phyloP scores from a whole-genome alignment of 345 rosid species.

The Eucalyptus globulus region DNA sequence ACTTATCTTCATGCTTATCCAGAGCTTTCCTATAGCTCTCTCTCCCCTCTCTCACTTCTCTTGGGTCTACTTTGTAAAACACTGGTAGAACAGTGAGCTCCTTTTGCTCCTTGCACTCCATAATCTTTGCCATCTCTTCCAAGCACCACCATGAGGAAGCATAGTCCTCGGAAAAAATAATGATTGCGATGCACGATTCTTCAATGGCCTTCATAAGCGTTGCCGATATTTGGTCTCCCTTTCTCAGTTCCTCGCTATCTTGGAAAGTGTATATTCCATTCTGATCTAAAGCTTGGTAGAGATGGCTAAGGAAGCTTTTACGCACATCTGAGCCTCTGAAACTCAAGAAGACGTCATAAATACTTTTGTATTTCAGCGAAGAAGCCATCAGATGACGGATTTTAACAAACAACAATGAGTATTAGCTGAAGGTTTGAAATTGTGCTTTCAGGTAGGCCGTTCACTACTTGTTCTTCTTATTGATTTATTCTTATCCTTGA shows the following conservation, averaged over 20 bases:
- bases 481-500: background rate
- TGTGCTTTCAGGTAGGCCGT: background rate
- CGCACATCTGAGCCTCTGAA: rapidly evolving
- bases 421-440: background rate
- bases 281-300: background rate
- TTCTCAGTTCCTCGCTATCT: background rate
- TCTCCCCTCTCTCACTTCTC: background rate
- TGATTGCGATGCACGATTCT: background rate
- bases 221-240: rapidly evolving
- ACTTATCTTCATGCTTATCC: background rate
- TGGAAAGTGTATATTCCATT: background rate
- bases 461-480: background rate
- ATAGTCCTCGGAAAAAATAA: rapidly evolving
- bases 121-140: background rate
- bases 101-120: background rate
- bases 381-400: background rate
- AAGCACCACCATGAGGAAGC: background rate
- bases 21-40: background rate
- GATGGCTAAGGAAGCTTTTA: background rate
- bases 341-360: background rate
- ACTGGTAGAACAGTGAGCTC: background rate
- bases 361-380: background rate
- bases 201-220: background rate
- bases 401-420: background rate
- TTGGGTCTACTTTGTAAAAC: background rate